Base-by-base conservation (phyloP, 2,329 filamentous ascomycete species). In the Ophiostoma quercus region DNA sequence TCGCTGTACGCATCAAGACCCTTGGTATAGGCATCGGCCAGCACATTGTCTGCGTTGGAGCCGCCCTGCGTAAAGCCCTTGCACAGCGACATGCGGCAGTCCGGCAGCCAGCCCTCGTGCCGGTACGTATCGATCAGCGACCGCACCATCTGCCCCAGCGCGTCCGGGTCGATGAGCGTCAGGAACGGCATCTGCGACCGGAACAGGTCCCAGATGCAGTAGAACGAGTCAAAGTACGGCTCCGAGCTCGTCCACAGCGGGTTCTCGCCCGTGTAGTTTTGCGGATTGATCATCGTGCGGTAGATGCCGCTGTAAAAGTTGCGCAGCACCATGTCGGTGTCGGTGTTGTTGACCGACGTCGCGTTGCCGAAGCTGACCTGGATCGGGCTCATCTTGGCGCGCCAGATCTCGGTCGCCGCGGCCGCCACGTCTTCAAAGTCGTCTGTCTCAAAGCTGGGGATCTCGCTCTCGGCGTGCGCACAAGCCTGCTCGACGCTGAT, bases 51-150 rank as follows among this genome's bases (percentile, higher is more conserved):
- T 11, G 90, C 88, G 71, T 92, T 92, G 0, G 88, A 91, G 0
- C 90, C 91, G 12, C 90, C 90, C 79, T 92, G 90, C 0, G 89
- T 91, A 75, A 85, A 89, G 0, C 90, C 90, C 76, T 90, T 90
- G 76, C 86, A 90, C 1, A 92, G 82, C n/a, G 84, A 88, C 90
- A 92, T 92, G 47, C 89, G 85, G 73, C 90, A 92, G 76, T 93
- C 90, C 0, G 90, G 90, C 5, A 93, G 79, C 80, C 87, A 92
- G 0, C 90, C 90, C 73, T 89, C 83, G 74, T 90, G 84, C 39
- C 83, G 82, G 74, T 92, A 93, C 0, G 86, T 91, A 71, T 92
- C 90, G 22, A 93, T 85, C 41, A 93, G 79, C 69, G 88, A 90
- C 29, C 89, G 83, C 12, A 92, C 82, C 85, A 92, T 91, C 69